Evolutionary conservation across 495 filamentous ascomycete genomes (phyloP).

Genomic region (Penicillium nucicola): DNA sequence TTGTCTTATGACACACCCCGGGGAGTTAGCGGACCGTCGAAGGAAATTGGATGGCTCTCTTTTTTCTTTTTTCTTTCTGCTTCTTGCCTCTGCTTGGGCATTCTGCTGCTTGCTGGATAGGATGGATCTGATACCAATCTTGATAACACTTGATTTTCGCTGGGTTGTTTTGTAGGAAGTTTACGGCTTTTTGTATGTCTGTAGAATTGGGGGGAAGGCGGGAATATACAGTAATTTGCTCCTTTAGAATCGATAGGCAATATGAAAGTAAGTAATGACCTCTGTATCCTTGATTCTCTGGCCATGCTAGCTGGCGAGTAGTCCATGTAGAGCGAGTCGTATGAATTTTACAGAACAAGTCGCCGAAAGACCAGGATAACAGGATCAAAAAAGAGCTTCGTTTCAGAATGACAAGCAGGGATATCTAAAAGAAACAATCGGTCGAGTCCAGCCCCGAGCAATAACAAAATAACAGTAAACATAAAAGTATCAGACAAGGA

Average conservation of each 20-base stretch:
- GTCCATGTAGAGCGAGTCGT: too few relatives aligned
- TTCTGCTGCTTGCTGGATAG: neutral
- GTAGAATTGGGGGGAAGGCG: too few relatives aligned
- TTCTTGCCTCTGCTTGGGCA: neutral
- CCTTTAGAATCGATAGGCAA: neutral
- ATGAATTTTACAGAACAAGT: too few relatives aligned
- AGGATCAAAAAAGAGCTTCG: neutral
- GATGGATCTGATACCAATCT: too few relatives aligned
- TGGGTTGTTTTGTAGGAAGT: neutral
- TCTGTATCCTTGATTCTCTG: too few relatives aligned
- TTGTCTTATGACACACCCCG: constrained; percentile 4
- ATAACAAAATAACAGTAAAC: constrained; percentile 1
- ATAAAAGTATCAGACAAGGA: constrained; percentile 7
- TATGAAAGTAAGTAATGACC: neutral
- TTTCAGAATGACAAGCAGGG: constrained; percentile 18
- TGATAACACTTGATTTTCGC: too few relatives aligned
- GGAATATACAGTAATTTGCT: too few relatives aligned
- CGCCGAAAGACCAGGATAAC: neutral
- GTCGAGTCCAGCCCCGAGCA: constrained; percentile 1
- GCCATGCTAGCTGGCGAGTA: too few relatives aligned
- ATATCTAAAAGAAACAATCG: constrained; percentile 27
- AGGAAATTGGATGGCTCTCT: constrained; percentile 16
- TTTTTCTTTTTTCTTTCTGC: constrained; percentile 3
- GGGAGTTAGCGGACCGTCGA: constrained; percentile 23
- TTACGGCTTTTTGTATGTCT: neutral